phyloP scores from a whole-genome alignment of 2,329 filamentous ascomycete species.

The Penicillium sp. region DNA sequence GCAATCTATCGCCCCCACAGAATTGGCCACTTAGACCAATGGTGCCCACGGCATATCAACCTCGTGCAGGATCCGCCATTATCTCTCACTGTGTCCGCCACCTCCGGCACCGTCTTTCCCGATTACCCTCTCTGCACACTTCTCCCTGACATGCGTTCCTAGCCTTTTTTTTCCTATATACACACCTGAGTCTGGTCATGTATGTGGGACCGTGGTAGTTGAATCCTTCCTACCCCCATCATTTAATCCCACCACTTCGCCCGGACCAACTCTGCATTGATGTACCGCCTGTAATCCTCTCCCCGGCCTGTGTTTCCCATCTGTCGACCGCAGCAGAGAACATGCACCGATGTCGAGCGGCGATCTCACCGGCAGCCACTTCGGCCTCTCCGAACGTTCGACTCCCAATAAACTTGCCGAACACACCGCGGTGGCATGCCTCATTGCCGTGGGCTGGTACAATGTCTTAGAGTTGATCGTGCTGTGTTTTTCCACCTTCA shows the following conservation, averaged over 20 bases:
- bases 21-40: too few relatives aligned
- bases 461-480: constrained; percentile 49
- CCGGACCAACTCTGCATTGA: neutral
- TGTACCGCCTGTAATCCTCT: neutral
- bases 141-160: too few relatives aligned
- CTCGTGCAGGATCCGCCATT: too few relatives aligned
- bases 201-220: too few relatives aligned
- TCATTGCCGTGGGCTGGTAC: constrained; percentile 49
- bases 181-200: too few relatives aligned
- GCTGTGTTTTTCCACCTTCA: constrained; percentile 49
- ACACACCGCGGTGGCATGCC: constrained; percentile 15
- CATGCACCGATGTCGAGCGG: constrained; percentile 24
- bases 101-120: constrained; percentile 5
- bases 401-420: constrained; percentile 8
- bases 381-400: constrained; percentile 14
- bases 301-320: neutral
- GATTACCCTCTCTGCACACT: constrained; percentile 7
- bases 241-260: too few relatives aligned
- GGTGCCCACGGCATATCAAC: too few relatives aligned
- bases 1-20: too few relatives aligned
- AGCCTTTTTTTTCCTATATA: too few relatives aligned
- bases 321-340: constrained; percentile 5
- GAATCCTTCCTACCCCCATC: too few relatives aligned
- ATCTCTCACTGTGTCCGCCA: too few relatives aligned
- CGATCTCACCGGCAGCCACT: constrained; percentile 12